Percentiles rank a stretch among this genome's conserved stretches.
These are phyloP conservation scores for Mycosphaerelloides madeirae DNA, from an alignment of 2,329 filamentous ascomycete genomes.

Conservation along the genomic window DNA sequence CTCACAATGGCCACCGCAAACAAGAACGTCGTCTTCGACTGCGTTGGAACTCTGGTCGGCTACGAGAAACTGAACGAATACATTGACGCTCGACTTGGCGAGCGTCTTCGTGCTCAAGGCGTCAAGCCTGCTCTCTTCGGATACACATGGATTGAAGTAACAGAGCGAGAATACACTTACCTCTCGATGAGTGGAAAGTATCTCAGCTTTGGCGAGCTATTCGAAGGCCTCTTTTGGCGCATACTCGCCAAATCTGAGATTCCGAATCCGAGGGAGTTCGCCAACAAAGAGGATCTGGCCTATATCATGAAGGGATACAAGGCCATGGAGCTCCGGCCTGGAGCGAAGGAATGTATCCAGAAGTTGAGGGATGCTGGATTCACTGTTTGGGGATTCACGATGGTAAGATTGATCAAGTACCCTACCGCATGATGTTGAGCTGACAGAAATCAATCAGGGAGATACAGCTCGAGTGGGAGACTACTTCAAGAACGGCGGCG, in stretches of 20 bases:
- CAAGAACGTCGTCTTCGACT: slow-evolving; percentile 33
- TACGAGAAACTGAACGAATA: slow-evolving; percentile 42
- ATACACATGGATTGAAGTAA: slow-evolving; percentile 45
- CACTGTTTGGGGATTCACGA: slow-evolving; percentile 51
- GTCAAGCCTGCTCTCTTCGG: slow-evolving; percentile 44
- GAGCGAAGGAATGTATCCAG: slow-evolving; percentile 39
- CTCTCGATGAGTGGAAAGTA: slow-evolving; percentile 44
- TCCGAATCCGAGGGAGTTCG: slow-evolving; percentile 38
- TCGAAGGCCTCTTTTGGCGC: slow-evolving; percentile 47
- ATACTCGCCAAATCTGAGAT: slow-evolving; percentile 45
- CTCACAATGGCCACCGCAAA: slow-evolving; percentile 6
- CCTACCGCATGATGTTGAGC: no score
- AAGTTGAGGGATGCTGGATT: slow-evolving; percentile 45
- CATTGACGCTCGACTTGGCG: slow-evolving; percentile 40
- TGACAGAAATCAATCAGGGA: slow-evolving; percentile 25
- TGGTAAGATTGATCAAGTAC: no score
- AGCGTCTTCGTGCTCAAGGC: slow-evolving; percentile 34
- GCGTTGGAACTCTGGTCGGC: slow-evolving; percentile 48
- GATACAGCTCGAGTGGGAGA: slow-evolving; percentile 46
- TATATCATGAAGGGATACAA: slow-evolving; percentile 38
- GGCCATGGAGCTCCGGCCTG: slow-evolving; percentile 32
- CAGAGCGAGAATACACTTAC: slow-evolving; percentile 48
- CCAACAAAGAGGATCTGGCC: slow-evolving; percentile 39
- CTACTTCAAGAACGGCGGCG: slow-evolving; percentile 46
- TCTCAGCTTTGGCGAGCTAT: slow-evolving; percentile 38